These are phyloP conservation scores for Tilletia setariae DNA, from an alignment of 1,284 basidiomycete species.

Conservation along the genomic window DNA sequence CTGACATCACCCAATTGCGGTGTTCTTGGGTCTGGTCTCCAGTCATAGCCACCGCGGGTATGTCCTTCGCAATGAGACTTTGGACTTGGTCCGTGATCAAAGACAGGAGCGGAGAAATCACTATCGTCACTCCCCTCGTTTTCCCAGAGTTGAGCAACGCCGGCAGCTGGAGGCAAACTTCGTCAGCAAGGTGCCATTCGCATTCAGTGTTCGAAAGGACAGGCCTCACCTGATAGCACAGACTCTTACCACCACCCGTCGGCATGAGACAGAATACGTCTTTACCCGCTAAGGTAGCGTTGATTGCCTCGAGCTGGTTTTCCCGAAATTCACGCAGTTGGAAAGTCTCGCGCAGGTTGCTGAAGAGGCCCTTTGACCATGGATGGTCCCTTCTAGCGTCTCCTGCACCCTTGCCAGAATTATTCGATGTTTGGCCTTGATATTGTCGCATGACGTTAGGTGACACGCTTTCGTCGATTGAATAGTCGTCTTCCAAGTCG, in stretches of 20 bases:
- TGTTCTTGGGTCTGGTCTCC: constrained; percentile 61
- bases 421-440: background rate
- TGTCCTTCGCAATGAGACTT: constrained; percentile 65
- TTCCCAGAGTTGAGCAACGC: constrained; percentile 72
- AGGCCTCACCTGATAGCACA: constrained; percentile 62
- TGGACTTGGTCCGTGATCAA: constrained; percentile 87
- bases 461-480: background rate
- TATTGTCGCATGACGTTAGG: background rate
- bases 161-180: constrained; percentile 61
- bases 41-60: constrained; percentile 72
- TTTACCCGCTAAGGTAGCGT: constrained; percentile 71
- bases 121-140: constrained; percentile 79
- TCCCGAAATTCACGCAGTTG: constrained; percentile 68
- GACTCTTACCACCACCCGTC: constrained; percentile 85
- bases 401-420: too few relatives aligned
- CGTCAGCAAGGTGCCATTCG: background rate
- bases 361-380: constrained; percentile 64
- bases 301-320: constrained; percentile 85
- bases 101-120: constrained; percentile 83
- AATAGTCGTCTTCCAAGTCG: background rate
- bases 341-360: constrained; percentile 68
- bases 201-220: background rate
- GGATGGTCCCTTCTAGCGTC: constrained; percentile 41
- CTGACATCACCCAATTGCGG: constrained; percentile 56
- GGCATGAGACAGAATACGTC: constrained; percentile 97